Conservation (phyloP, 2,329 filamentous ascomycete species). For the Epichloe amarillans region DNA sequence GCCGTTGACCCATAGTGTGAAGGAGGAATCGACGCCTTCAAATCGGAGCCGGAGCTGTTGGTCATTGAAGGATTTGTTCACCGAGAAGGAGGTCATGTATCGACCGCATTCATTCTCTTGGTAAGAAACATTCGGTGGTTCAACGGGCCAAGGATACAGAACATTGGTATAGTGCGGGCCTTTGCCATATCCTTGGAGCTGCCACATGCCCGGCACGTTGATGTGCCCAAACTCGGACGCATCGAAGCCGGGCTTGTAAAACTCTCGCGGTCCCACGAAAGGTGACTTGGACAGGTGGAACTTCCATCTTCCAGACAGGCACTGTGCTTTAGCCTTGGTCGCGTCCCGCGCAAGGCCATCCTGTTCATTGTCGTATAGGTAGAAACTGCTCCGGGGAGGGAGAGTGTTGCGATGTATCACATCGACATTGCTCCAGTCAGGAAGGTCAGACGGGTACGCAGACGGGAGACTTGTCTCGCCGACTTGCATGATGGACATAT, state of each 20-base stretch:
- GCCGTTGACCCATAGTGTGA: conserved; percentile 59
- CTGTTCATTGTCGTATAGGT: conserved; percentile 33
- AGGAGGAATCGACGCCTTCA: conserved; percentile 62
- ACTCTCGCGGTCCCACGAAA: conserved; percentile 29
- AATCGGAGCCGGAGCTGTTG: conserved; percentile 54
- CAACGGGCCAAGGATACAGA: conserved; percentile 52
- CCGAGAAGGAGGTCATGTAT: conserved; percentile 44
- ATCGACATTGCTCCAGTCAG: conserved; percentile 49
- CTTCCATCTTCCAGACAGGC: conserved; percentile 41
- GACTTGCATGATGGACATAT: neutral
- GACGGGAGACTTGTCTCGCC: neutral
- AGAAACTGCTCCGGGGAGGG: conserved; percentile 40
- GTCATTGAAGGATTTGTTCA: conserved; percentile 31
- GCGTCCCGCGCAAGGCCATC: conserved; percentile 33
- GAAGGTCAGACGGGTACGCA: conserved; percentile 11
- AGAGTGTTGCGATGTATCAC: conserved; percentile 48
- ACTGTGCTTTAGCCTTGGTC: conserved; percentile 23
- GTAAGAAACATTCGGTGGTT: conserved; percentile 50
- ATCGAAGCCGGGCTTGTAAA: conserved; percentile 24
- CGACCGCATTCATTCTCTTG: conserved; percentile 53
- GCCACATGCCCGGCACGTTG: conserved; percentile 56
- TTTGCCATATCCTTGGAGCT: conserved; percentile 50
- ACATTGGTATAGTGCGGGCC: conserved; percentile 59
- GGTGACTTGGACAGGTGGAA: conserved; percentile 36
- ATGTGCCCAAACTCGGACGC: conserved; percentile 27